Conservation (phyloP, 331 rosid species). For the Acacia concinna region DNA sequence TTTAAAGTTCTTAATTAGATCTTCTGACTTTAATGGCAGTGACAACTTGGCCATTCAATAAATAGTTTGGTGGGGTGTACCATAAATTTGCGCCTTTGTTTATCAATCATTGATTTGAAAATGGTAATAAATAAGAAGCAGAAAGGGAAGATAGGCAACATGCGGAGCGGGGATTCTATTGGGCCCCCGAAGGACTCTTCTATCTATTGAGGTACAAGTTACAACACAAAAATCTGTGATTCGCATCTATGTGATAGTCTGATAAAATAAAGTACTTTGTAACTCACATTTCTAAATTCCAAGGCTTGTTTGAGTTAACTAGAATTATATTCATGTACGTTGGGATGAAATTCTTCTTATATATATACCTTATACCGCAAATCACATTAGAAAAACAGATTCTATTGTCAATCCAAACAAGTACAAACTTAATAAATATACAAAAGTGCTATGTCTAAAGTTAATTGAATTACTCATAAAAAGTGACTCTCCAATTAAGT, state of each 20-base stretch:
- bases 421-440: too few relatives aligned
- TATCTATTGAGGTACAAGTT: neutral
- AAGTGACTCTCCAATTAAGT: too few relatives aligned
- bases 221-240: neutral
- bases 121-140: neutral
- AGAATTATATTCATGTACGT: too few relatives aligned
- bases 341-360: too few relatives aligned
- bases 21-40: neutral
- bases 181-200: neutral
- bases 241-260: neutral
- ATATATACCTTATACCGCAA: too few relatives aligned
- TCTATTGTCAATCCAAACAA: too few relatives aligned
- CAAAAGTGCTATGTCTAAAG: too few relatives aligned
- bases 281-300: too few relatives aligned
- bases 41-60: neutral
- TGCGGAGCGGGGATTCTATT: neutral
- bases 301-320: too few relatives aligned
- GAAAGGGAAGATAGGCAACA: neutral
- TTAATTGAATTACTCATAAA: too few relatives aligned
- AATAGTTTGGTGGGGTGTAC: neutral
- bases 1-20: constrained; percentile 21
- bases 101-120: neutral
- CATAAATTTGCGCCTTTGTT: neutral
- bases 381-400: too few relatives aligned
- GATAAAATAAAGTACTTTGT: neutral